These are phyloP conservation scores for Paracamarosporium sp. DNA, from an alignment of 2,329 filamentous ascomycete species.

Conservation along the genomic window DNA sequence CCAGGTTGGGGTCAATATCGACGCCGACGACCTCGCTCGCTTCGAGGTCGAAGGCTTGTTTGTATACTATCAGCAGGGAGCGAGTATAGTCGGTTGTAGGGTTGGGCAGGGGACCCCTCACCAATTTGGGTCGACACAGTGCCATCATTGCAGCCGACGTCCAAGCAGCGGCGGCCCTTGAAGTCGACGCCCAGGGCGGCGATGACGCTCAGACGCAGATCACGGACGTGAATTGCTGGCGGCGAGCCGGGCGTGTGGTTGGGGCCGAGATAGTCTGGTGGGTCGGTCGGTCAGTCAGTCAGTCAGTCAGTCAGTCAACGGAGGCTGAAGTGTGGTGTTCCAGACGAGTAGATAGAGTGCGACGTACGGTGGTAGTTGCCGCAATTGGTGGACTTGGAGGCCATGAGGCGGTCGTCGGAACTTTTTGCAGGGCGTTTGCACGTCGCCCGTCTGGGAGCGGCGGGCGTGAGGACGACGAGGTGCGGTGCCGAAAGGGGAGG, in stretches of 20 bases:
- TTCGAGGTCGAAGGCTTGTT: constrained; percentile 45
- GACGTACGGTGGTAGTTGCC: constrained; percentile 42
- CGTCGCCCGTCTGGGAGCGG: neutral
- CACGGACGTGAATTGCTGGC: constrained; percentile 43
- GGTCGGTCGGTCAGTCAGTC: constrained; percentile 24
- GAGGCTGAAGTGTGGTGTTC: constrained; percentile 26
- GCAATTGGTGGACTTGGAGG: constrained; percentile 36
- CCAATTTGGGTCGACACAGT: constrained; percentile 45
- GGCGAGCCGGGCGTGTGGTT: constrained; percentile 41
- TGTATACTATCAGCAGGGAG: constrained; percentile 35
- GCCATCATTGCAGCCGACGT: constrained; percentile 50
- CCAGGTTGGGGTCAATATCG: constrained; percentile 47
- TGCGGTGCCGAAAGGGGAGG: constrained; percentile 1
- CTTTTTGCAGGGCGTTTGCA: constrained; percentile 5
- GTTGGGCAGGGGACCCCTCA: constrained; percentile 37
- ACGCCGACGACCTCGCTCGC: constrained; percentile 47
- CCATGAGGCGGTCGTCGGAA: constrained; percentile 14
- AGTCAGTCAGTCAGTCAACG: neutral
- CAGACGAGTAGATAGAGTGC: constrained; percentile 19
- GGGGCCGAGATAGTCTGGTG: constrained; percentile 45
- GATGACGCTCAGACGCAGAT: constrained; percentile 45
- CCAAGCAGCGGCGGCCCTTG: constrained; percentile 43
- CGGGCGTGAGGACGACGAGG: neutral
- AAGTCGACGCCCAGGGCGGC: constrained; percentile 39
- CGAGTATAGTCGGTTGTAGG: constrained; percentile 39